These are phyloP conservation scores for thale cress (Arabidopsis thaliana) DNA, from an alignment of 345 rosid species.

Conservation along the genomic window TAIR10.1 NC_003074.8:13528001-13528500, in stretches of 20 bases:
- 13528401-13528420: neutral
- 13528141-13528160: neutral
- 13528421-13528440: neutral
- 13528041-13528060: neutral
- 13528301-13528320: constrained; percentile 1
- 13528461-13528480: no score
- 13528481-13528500: no score
- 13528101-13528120: no score
- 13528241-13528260: neutral
- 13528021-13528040: neutral
- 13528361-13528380: neutral
- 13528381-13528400: neutral
- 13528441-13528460: neutral
- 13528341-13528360: neutral
- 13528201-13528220: neutral
- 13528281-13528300: neutral
- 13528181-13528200: neutral
- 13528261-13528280: neutral
- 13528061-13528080: neutral
- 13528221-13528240: neutral
- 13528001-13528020: neutral
- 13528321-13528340: neutral
- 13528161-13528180: constrained; percentile 1
- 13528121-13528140: no score
- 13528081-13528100: neutral